phyloP scores from a whole-genome alignment of 345 rosid species.

The Lenwebbia sp. region DNA sequence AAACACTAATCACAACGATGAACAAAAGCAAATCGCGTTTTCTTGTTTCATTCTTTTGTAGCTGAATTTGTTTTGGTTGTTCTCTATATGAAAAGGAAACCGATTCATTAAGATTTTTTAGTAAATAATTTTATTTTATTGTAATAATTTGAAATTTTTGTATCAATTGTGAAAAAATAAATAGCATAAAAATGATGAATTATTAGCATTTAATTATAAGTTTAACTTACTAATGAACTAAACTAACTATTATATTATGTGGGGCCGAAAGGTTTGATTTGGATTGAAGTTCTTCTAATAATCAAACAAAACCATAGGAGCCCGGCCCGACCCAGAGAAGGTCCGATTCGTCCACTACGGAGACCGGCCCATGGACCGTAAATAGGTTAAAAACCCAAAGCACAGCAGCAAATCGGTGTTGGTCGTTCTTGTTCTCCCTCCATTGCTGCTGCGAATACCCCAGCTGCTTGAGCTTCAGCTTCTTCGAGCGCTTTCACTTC shows the following conservation, averaged over 20 bases:
- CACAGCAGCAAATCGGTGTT: neutral
- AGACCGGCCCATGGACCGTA: neutral
- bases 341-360: neutral
- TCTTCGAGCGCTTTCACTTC: neutral
- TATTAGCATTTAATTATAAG: neutral
- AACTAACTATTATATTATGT: neutral
- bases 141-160: too few species aligned
- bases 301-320: neutral
- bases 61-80: neutral
- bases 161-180: neutral
- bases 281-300: too few species aligned
- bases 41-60: neutral
- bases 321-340: neutral
- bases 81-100: neutral
- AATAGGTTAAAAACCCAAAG: neutral
- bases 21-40: too few species aligned
- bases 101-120: neutral
- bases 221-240: neutral
- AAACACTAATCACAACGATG: neutral
- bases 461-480: neutral
- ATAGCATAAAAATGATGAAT: neutral
- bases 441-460: neutral
- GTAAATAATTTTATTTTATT: too few species aligned
- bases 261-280: too few species aligned
- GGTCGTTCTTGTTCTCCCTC: neutral